Conservation (phyloP, 2,329 filamentous ascomycete species). For the Ascochyta pisi region DNA sequence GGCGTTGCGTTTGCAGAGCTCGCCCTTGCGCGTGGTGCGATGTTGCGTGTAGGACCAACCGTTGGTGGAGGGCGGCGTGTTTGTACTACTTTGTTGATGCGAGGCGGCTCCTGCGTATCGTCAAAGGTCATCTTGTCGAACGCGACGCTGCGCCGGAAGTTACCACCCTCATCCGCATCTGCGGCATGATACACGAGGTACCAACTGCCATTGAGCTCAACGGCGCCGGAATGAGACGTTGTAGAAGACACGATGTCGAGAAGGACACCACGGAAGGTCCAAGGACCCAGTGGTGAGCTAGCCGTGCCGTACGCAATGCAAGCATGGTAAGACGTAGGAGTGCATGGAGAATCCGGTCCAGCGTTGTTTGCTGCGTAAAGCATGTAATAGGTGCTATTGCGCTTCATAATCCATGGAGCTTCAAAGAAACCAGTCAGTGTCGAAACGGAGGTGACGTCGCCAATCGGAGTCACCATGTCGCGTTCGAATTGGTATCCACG, state of each 20-base stretch:
- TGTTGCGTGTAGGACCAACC: neutral
- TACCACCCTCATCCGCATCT: constrained; percentile 44
- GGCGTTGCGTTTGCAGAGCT: neutral
- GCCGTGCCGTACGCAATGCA: constrained; percentile 51
- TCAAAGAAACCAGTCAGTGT: constrained; percentile 49
- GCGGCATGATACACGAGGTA: constrained; percentile 48
- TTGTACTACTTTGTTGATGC: neutral
- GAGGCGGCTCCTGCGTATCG: neutral
- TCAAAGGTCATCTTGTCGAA: constrained; percentile 47
- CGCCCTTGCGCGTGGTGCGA: neutral
- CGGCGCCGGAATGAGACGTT: constrained; percentile 48
- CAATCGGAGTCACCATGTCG: constrained; percentile 49
- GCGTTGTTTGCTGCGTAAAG: constrained; percentile 52
- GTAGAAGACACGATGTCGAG: constrained; percentile 49
- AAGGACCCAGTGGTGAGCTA: constrained; percentile 45
- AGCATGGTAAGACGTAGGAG: constrained; percentile 50
- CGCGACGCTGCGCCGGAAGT: constrained; percentile 49
- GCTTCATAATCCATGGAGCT: constrained; percentile 51
- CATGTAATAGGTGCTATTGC: constrained; percentile 49
- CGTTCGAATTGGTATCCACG: constrained; percentile 44
- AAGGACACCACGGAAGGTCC: constrained; percentile 47
- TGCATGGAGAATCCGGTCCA: constrained; percentile 47
- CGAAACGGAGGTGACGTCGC: constrained; percentile 27
- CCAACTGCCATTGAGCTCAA: neutral
- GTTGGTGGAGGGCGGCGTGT: neutral